These are phyloP conservation scores for Rosa persica DNA, from an alignment of 306 rosid species.

Conservation along the genomic window DNA sequence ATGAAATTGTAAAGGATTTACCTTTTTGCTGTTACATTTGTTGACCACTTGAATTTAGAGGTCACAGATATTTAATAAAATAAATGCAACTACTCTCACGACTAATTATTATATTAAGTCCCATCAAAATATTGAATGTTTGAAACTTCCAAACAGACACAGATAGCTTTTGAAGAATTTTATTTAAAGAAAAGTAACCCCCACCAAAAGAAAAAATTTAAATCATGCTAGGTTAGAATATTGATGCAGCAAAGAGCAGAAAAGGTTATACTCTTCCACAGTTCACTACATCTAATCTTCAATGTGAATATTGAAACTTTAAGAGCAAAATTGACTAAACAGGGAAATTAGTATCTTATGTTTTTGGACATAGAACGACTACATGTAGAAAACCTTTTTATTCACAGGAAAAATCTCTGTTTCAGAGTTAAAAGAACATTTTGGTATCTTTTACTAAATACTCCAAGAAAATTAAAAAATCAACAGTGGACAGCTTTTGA, in stretches of 20 bases:
- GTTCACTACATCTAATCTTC: background rate
- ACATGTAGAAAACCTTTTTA: background rate
- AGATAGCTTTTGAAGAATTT: background rate
- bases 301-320: background rate
- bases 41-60: background rate
- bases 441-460: background rate
- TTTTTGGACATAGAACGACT: background rate
- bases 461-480: conserved; percentile 1
- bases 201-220: background rate
- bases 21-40: background rate
- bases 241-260: background rate
- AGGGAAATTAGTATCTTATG: background rate
- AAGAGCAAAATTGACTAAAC: conserved; percentile 3
- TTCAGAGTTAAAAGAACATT: background rate
- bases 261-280: background rate
- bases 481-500: background rate
- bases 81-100: background rate
- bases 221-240: background rate
- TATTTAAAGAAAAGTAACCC: background rate
- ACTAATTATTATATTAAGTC: background rate
- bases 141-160: background rate
- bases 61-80: background rate
- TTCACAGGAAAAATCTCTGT: background rate
- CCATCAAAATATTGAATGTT: background rate
- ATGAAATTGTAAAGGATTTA: background rate